phyloP scores from a whole-genome alignment of 2,329 filamentous ascomycete species.

The Nannizzia gypsea region DNA sequence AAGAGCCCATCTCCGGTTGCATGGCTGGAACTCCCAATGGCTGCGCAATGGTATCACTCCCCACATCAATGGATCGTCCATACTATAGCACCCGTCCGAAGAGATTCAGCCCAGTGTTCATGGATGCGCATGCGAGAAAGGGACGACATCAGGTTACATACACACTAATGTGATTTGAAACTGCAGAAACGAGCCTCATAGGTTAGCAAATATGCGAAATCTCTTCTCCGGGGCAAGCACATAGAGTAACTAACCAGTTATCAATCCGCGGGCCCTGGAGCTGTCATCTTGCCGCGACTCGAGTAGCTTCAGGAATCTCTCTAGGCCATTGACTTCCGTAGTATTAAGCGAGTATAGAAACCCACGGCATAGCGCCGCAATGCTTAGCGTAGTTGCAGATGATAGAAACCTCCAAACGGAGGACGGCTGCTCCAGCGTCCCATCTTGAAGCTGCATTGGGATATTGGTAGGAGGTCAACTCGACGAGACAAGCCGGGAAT shows the following conservation, averaged over 20 bases:
- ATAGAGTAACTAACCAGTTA: constrained; percentile 55
- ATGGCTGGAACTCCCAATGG: constrained; percentile 49
- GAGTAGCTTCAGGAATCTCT: constrained; percentile 61
- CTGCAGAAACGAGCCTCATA: constrained; percentile 32
- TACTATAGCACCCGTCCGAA: constrained; percentile 39
- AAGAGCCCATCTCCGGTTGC: constrained; percentile 73
- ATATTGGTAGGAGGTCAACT: not conserved
- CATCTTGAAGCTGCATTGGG: constrained; percentile 28
- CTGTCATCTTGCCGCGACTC: constrained; percentile 59
- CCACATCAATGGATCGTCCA: constrained; percentile 94
- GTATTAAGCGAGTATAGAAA: constrained; percentile 67
- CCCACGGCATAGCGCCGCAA: constrained; percentile 56
- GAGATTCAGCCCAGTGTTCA: constrained; percentile 18
- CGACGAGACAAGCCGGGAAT: not conserved
- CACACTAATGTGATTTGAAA: constrained; percentile 82
- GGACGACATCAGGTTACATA: constrained; percentile 43
- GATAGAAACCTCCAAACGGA: constrained; percentile 58
- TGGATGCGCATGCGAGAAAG: constrained; percentile 9
- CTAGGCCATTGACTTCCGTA: constrained; percentile 64
- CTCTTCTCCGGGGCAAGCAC: not conserved
- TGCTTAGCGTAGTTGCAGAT: constrained; percentile 60
- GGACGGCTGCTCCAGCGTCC: constrained; percentile 34
- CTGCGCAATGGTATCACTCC: constrained; percentile 70
- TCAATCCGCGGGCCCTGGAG: constrained; percentile 59
- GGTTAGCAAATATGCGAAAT: not conserved